Conservation (phyloP, 169 alveolate genomes). For the Babesia ovis region DNA sequence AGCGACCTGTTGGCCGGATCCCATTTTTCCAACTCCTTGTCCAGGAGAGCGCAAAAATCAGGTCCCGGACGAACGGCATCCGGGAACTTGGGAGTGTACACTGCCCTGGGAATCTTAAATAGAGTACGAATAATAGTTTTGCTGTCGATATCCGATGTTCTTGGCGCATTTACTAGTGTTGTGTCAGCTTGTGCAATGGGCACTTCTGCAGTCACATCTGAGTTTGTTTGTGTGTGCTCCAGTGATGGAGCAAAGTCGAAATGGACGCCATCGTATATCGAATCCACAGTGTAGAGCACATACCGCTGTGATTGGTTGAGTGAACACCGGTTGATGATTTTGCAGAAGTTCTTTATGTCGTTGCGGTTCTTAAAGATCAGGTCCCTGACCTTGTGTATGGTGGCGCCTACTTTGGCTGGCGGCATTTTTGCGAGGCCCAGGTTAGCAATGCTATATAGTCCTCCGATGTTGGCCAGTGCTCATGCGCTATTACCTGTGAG, state of each 20-base stretch:
- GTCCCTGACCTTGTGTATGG: no score
- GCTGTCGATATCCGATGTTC: no score
- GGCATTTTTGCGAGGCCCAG: no score
- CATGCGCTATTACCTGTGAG: no score
- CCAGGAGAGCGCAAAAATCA: constrained; percentile 20
- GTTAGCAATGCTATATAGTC: no score
- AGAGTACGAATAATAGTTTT: not conserved
- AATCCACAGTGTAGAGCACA: constrained; percentile 45
- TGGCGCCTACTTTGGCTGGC: no score
- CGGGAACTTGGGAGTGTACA: constrained; percentile 29
- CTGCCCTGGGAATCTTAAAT: constrained; percentile 53
- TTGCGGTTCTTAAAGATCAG: not conserved
- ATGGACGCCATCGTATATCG: constrained; percentile 36
- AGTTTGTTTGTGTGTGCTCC: not conserved
- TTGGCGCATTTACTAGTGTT: not conserved
- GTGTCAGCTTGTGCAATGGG: no score
- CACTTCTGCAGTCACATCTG: no score
- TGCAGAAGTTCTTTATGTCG: constrained; percentile 17
- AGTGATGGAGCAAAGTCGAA: not conserved
- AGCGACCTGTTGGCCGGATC: not conserved
- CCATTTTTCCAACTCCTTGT: not conserved
- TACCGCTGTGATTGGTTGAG: constrained; percentile 38
- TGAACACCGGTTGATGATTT: constrained; percentile 7
- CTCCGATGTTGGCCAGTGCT: no score
- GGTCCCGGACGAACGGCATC: constrained; percentile 30